Conservation (phyloP, 2,329 filamentous ascomycete genomes). For the Aureobasidium sp. region DNA sequence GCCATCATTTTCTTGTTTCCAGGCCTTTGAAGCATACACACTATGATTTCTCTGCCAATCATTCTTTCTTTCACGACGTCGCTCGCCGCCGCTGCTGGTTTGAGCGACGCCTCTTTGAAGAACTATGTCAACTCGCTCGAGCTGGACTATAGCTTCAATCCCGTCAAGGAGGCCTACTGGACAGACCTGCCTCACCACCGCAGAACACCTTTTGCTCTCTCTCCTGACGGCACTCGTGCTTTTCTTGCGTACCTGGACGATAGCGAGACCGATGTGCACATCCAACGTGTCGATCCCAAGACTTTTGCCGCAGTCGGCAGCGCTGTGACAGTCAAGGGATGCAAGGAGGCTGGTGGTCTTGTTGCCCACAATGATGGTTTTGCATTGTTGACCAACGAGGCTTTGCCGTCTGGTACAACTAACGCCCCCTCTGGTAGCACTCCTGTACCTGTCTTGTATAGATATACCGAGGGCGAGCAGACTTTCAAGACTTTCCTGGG, state of each 20-base stretch:
- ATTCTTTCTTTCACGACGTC: constrained; percentile 24
- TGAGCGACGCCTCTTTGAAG: constrained; percentile 37
- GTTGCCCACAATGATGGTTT: constrained; percentile 58
- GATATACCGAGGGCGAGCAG: constrained; percentile 49
- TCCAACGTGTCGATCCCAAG: constrained; percentile 49
- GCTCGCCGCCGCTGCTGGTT: constrained; percentile 29
- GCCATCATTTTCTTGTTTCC: neutral
- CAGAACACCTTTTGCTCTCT: constrained; percentile 56
- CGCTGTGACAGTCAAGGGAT: constrained; percentile 46
- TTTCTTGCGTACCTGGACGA: constrained; percentile 56
- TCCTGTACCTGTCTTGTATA: constrained; percentile 53
- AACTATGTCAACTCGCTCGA: constrained; percentile 39
- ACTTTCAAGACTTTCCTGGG: constrained; percentile 55
- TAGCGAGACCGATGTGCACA: constrained; percentile 49
- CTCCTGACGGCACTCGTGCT: constrained; percentile 52
- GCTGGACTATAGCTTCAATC: constrained; percentile 48
- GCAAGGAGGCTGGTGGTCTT: constrained; percentile 54
- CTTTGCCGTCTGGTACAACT: constrained; percentile 43
- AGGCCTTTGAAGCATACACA: neutral
- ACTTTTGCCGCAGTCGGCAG: constrained; percentile 50
- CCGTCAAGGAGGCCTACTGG: constrained; percentile 55
- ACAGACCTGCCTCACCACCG: constrained; percentile 55
- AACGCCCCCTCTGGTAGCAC: constrained; percentile 43
- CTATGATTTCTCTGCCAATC: constrained; percentile 17
- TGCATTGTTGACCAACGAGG: constrained; percentile 54